Conservation (phyloP, 2,329 filamentous ascomycete genomes). For the Penicillium occitanis region DNA sequence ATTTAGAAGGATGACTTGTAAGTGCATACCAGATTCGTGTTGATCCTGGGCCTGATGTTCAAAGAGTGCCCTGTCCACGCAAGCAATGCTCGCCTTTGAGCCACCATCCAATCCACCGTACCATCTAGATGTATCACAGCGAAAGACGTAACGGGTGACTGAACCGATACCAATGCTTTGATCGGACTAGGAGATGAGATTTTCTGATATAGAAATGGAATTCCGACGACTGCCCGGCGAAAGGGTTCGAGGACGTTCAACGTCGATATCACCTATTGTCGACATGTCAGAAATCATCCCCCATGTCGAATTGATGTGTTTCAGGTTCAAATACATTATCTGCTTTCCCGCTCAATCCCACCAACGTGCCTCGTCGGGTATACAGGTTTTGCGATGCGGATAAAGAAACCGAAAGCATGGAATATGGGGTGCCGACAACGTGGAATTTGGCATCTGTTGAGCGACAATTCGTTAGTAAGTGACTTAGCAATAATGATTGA, state of each 20-base stretch:
- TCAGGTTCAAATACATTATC: constrained; percentile 67
- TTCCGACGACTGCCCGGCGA: constrained; percentile 73
- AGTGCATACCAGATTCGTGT: constrained; percentile 63
- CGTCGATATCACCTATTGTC: constrained; percentile 74
- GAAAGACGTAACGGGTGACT: constrained; percentile 82
- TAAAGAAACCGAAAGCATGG: constrained; percentile 86
- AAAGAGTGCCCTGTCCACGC: constrained; percentile 95
- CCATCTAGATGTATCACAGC: constrained; percentile 87
- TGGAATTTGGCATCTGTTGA: constrained; percentile 85
- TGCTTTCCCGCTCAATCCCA: constrained; percentile 83
- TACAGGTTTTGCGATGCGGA: constrained; percentile 93
- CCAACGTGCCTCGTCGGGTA: constrained; percentile 85
- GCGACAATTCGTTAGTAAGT: not conserved
- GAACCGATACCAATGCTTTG: constrained; percentile 84
- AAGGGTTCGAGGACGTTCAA: constrained; percentile 84
- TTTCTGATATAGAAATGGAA: constrained; percentile 92
- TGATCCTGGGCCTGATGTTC: constrained; percentile 70
- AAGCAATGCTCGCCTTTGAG: constrained; percentile 82
- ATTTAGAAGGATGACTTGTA: not conserved
- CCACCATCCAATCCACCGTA: constrained; percentile 90
- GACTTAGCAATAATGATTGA: not conserved
- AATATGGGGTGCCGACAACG: constrained; percentile 87
- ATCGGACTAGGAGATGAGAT: constrained; percentile 84
- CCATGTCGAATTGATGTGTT: not conserved
- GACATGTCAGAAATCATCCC: not conserved